phyloP scores from a whole-genome alignment of 2,329 filamentous ascomycete species.

The Colletotrichum gloeosporioides region DNA sequence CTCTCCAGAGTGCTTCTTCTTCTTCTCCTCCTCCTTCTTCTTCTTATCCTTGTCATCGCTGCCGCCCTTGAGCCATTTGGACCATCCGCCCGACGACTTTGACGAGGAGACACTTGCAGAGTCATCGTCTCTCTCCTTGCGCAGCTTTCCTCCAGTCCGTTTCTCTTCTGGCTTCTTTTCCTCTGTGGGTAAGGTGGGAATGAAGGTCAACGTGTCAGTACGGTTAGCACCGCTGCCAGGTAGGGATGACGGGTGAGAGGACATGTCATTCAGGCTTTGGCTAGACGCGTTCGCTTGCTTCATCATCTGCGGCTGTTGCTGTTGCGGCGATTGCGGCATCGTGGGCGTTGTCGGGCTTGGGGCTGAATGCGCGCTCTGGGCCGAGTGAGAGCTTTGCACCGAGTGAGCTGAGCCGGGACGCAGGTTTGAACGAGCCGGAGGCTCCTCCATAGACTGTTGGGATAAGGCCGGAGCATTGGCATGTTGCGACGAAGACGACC shows the following conservation, averaged over 20 bases:
- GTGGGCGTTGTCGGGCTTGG: slow-evolving; percentile 12
- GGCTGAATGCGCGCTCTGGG: slow-evolving; percentile 1
- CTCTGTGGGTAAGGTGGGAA: slow-evolving; percentile 73
- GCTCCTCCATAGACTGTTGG: slow-evolving; percentile 40
- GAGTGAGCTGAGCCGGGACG: slow-evolving; percentile 35
- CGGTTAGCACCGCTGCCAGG: slow-evolving; percentile 70
- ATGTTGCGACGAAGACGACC: slow-evolving; percentile 51
- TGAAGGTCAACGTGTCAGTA: slow-evolving; percentile 80
- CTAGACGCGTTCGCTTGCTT: slow-evolving; percentile 22
- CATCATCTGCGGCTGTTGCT: slow-evolving; percentile 23
- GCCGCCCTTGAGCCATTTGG: slow-evolving; percentile 86
- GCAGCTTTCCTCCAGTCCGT: slow-evolving; percentile 56
- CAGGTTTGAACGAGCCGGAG: slow-evolving; percentile 51
- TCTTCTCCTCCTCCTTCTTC: slow-evolving; percentile 70
- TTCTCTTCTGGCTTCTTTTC: slow-evolving; percentile 75
- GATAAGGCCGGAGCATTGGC: slow-evolving; percentile 16
- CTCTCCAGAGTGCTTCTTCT: slow-evolving; percentile 61
- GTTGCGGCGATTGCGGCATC: slow-evolving; percentile 16
- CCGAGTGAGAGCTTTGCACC: slow-evolving; percentile 7
- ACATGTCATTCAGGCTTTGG: slow-evolving; percentile 67
- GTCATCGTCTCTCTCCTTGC: slow-evolving; percentile 73
- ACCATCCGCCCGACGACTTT: slow-evolving; percentile 76
- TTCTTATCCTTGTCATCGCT: slow-evolving; percentile 72
- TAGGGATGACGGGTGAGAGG: slow-evolving; percentile 69
- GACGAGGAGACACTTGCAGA: slow-evolving; percentile 62